These are phyloP conservation scores for Globisporangium uncinulatum DNA, from an alignment of 352 stramenopile species.

Conservation along the genomic window DNA sequence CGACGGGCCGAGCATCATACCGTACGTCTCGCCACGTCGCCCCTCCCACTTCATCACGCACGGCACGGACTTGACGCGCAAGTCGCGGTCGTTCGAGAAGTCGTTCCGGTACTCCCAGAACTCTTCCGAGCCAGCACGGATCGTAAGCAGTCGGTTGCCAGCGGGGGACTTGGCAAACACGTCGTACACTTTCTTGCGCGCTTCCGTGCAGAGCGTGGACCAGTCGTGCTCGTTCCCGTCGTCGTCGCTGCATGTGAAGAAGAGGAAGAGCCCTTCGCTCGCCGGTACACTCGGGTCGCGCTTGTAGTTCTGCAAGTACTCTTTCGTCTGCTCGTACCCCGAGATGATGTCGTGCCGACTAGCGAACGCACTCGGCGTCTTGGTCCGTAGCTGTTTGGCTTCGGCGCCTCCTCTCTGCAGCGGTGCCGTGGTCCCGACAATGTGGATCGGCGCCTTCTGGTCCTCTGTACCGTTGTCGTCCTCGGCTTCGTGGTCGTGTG, in stretches of 20 bases:
- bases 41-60: constrained; percentile 61
- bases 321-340: constrained; percentile 42
- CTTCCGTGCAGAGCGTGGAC: constrained; percentile 34
- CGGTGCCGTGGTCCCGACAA: background rate
- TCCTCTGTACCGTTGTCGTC: background rate
- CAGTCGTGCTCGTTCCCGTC: constrained; percentile 40
- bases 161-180: constrained; percentile 48
- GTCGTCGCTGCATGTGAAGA: constrained; percentile 60
- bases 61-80: constrained; percentile 58
- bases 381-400: background rate
- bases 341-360: constrained; percentile 38
- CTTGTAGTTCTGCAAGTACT: constrained; percentile 42
- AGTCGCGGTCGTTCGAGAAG: constrained; percentile 49
- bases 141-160: constrained; percentile 51
- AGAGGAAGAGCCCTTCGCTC: constrained; percentile 49
- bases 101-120: constrained; percentile 50
- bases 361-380: constrained; percentile 16
- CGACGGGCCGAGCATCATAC: constrained; percentile 42
- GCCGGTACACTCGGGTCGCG: constrained; percentile 11
- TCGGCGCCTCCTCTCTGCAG: background rate
- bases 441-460: constrained; percentile 7
- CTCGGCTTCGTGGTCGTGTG: constrained; percentile 12
- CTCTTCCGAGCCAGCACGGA: constrained; percentile 41
- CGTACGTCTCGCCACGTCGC: constrained; percentile 39
- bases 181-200: constrained; percentile 43